Conservation (phyloP, 306 rosid genomes). For the Cucumis cinereus region DNA sequence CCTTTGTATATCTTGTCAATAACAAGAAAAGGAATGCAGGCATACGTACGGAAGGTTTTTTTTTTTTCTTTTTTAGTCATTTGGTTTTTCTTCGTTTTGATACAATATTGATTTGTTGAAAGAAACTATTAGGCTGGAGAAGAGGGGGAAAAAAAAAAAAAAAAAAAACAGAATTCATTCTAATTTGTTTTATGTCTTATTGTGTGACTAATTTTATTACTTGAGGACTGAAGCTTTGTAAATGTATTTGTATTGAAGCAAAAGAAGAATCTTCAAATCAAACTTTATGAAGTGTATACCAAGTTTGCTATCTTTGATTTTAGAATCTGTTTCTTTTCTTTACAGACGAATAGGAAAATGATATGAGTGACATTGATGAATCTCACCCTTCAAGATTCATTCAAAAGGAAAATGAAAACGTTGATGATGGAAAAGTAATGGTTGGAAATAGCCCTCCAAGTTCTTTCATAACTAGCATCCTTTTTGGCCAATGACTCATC, state of each 20-base stretch:
- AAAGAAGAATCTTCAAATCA: conserved; percentile 3
- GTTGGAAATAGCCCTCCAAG: too few relatives aligned
- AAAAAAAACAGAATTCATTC: background rate
- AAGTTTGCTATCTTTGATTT: background rate
- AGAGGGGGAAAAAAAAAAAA: too few relatives aligned
- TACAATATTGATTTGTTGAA: conserved; percentile 8
- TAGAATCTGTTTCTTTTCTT: background rate
- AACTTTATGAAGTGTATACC: background rate
- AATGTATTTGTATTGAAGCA: conserved; percentile 4
- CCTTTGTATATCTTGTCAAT: conserved; percentile 14
- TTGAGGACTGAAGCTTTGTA: conserved; percentile 7
- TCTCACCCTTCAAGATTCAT: background rate
- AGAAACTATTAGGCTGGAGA: background rate
- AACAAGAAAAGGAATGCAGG: conserved; percentile 19
- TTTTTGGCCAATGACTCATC: too few relatives aligned
- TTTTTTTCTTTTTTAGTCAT: background rate
- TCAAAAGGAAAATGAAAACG: background rate
- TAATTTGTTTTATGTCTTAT: background rate
- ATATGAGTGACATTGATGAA: background rate
- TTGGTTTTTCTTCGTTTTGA: background rate
- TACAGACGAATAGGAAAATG: background rate
- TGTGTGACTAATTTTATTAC: conserved; percentile 11
- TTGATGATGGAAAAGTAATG: background rate
- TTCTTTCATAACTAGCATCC: too few relatives aligned
- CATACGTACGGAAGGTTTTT: background rate